Conservation (phyloP, 441 rosid genomes). For the Pelargonium myrrhifolium region DNA sequence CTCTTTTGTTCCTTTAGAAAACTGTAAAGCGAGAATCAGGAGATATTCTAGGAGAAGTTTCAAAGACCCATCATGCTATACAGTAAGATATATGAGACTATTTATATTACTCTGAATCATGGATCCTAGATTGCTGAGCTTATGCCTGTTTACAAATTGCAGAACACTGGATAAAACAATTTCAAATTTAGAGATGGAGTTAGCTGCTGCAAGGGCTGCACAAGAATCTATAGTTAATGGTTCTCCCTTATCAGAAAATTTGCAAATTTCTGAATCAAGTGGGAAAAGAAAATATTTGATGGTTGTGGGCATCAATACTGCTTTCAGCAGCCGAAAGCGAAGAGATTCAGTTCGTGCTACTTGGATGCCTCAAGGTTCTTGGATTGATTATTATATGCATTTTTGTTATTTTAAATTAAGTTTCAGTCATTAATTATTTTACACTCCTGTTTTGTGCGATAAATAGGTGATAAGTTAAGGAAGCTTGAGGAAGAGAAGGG, state of each 20-base stretch:
- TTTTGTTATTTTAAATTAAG: constrained; percentile 4
- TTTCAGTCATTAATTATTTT: neutral
- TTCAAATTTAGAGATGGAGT: constrained; percentile 70
- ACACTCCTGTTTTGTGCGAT: constrained; percentile 3
- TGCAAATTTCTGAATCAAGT: constrained; percentile 40
- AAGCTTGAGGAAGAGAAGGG: constrained; percentile 94
- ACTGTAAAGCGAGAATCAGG: constrained; percentile 46
- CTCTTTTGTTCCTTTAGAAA: constrained; percentile 30
- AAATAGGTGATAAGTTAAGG: constrained; percentile 62
- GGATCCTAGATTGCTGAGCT: constrained; percentile 12
- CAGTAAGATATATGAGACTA: constrained; percentile 40
- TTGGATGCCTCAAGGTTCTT: constrained; percentile 94
- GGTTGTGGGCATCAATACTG: constrained; percentile 84
- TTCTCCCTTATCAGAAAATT: constrained; percentile 62
- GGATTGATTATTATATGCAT: neutral
- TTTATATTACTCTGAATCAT: neutral
- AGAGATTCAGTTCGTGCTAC: constrained; percentile 87
- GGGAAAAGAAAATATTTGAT: constrained; percentile 63
- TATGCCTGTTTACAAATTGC: constrained; percentile 19
- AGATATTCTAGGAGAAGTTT: constrained; percentile 52
- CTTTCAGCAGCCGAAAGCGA: constrained; percentile 86
- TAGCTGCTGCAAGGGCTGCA: constrained; percentile 73
- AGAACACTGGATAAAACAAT: constrained; percentile 79
- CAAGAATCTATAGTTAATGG: constrained; percentile 80
- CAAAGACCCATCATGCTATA: constrained; percentile 65